Base-by-base conservation (phyloP, 2,329 filamentous ascomycete species). In the Coniochaeta ligniaria region DNA sequence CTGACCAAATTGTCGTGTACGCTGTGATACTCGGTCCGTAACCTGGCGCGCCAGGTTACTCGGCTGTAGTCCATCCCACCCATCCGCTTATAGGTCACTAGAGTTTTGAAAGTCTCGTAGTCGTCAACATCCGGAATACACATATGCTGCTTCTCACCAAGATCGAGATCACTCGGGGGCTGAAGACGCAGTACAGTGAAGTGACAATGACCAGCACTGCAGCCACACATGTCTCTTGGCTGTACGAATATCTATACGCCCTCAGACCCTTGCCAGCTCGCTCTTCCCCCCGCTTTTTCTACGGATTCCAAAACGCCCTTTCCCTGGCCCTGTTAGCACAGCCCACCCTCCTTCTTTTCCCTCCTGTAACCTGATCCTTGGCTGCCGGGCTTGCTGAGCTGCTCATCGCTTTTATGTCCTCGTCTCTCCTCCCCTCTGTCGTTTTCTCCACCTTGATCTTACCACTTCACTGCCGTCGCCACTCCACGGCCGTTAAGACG, bases 361-460 rank as follows among this genome's bases (percentile, higher is more conserved):
- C 47, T 22, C 22, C 24, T 31, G 47, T 52, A 52, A 52, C 47
- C 47, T 52, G 47, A 52, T 52, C 47, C 47, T 52, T 52, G 47
- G 14, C 24, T n/a, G 22, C 8, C 20, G 20, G 43, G 28, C 20
- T 43, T 20, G 38, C 43, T 22, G 43, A 6, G n/a, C n/a, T n/a
- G n/a, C n/a, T n/a, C n/a, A n/a, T n/a, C n/a, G n/a, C 43, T 47
- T 52, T 52, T 52, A 52, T 12, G 47, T 52, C 35, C 35, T 59
- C 59, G 28, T 38, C 14, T 28, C 26, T 55, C 31, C 41, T 52
- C 38, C 47, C 54, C 59, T 60, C 60, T 59, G 57, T 57, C 58
- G 43, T 50, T 52, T 64, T 63, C 43, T 58, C 54, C 59, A 50
- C 38, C 52, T 60, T 57, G 36, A 60, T 54, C 59, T 60, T 31